Base-by-base conservation (phyloP, 179 eudicot species). In the Spergularia azorica region DNA sequence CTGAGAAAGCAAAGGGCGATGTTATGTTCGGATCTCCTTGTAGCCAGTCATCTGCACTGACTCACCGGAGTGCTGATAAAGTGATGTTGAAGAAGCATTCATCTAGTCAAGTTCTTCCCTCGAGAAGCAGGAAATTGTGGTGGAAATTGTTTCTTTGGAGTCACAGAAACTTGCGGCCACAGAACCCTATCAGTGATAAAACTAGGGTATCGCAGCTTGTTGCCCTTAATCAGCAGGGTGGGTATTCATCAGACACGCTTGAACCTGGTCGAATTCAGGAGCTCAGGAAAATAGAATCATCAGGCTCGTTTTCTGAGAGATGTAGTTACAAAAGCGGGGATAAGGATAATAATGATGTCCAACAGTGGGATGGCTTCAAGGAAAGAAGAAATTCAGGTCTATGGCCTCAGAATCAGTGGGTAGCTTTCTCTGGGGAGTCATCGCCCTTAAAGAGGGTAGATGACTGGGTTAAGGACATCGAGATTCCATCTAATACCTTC, bases 81-180 rank as follows among this genome's bases (percentile, higher is more conserved):
- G 94, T 94, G 77, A 88, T 92, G 84, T 41, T 94, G 78, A 92
- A 84, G 88, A 94, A 89, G 86, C 90, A 78, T 71, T 92, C 97
- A 36, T 92, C 90, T 0, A 90, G 96, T 70, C 98, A 94, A 83
- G 83, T 94, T 56, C 86, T 94, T 63, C 98, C 98, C 14, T 92
- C 98, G 0, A 83, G 89, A 60, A 90, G 94, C 82, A 85, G 89
- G 86, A 89, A 58, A 79, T 77, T 94, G 70, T 90, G 98, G 98
- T 94, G 98, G 97, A 92, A 92, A 74, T 77, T 92, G 82, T 88
- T 94, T 83, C 88, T 92, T 3, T 94, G 98, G 98, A 92, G 96
- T 83, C 97, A 90, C 74, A 88, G 98, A 73, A 94, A 94, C 82
- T 52, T 87, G 75, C 92, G 82, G 15, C 56, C 85, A 69, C 90